Conservation (phyloP, 1,139 yeast species). For the Protomyces inundatus region DNA sequence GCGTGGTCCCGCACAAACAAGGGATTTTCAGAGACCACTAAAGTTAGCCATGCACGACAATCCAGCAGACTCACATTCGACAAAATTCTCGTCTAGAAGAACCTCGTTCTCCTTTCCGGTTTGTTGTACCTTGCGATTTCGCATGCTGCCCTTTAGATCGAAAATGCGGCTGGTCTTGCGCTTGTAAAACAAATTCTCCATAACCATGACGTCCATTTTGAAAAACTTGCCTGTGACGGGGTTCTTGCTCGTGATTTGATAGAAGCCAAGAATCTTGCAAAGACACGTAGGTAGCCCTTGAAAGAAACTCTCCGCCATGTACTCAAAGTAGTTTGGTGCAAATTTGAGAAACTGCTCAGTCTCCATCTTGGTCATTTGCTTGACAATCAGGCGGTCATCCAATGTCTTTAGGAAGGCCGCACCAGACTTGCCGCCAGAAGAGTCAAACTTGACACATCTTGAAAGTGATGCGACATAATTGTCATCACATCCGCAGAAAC, state of each 20-base stretch:
- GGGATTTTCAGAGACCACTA: conserved; percentile 78
- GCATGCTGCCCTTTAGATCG: conserved; percentile 96
- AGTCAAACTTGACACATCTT: conserved; percentile 91
- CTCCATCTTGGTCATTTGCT: conserved; percentile 82
- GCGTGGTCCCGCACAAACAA: conserved; percentile 90
- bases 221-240: conserved; percentile 67
- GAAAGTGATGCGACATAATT: conserved; percentile 83
- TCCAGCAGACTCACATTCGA: conserved; percentile 52
- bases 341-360: conserved; percentile 88
- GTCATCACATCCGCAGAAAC: conserved; percentile 71
- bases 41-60: conserved; percentile 35
- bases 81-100: conserved; percentile 92
- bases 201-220: conserved; percentile 85
- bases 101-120: conserved; percentile 96
- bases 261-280: conserved; percentile 92
- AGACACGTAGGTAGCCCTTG: conserved; percentile 91
- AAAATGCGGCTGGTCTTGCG: conserved; percentile 78
- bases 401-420: conserved; percentile 87
- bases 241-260: conserved; percentile 82
- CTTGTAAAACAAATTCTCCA: conserved; percentile 91
- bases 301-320: conserved; percentile 90
- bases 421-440: conserved; percentile 94
- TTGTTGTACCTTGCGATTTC: conserved; percentile 92
- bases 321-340: conserved; percentile 95
- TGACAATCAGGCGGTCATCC: conserved; percentile 83